phyloP scores from a whole-genome alignment of 2,329 filamentous ascomycete genomes.

The Purpureocillium takamizusanense region DNA sequence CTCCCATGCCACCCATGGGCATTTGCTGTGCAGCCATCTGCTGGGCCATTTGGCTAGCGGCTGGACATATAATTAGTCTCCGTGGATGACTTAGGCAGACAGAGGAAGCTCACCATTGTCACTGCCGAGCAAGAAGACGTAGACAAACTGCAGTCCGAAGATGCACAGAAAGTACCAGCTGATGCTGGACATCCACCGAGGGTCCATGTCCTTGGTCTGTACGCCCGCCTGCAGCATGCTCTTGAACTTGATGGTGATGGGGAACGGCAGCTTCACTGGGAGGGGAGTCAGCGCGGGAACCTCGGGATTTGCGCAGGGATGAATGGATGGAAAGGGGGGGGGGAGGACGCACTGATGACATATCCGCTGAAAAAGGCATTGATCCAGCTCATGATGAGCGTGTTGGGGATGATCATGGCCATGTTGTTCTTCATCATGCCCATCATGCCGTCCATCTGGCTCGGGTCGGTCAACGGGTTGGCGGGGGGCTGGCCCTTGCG shows the following conservation, averaged over 20 bases:
- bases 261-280: constrained; percentile 92
- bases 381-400: constrained; percentile 99
- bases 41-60: constrained; percentile 83
- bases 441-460: constrained; percentile 99
- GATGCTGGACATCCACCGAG: constrained; percentile 95
- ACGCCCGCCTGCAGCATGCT: constrained; percentile 98
- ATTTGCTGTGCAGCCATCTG: constrained; percentile 66
- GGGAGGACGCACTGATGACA: constrained; percentile 66
- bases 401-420: constrained; percentile 99
- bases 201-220: constrained; percentile 90
- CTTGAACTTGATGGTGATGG: constrained; percentile 97
- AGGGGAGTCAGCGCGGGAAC: constrained; percentile 13
- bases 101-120: constrained; percentile 68
- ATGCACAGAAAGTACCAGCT: constrained; percentile 99
- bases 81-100: not conserved
- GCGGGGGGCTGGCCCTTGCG: constrained; percentile 76
- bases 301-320: too few species aligned
- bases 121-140: constrained; percentile 91
- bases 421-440: constrained; percentile 99
- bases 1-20: constrained; percentile 55
- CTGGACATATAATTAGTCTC: constrained; percentile 32
- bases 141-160: constrained; percentile 92
- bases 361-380: constrained; percentile 98
- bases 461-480: constrained; percentile 92
- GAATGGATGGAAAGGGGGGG: not conserved